phyloP scores from a whole-genome alignment of 2,329 filamentous ascomycete genomes.

The Beauveria brongniartii region DNA sequence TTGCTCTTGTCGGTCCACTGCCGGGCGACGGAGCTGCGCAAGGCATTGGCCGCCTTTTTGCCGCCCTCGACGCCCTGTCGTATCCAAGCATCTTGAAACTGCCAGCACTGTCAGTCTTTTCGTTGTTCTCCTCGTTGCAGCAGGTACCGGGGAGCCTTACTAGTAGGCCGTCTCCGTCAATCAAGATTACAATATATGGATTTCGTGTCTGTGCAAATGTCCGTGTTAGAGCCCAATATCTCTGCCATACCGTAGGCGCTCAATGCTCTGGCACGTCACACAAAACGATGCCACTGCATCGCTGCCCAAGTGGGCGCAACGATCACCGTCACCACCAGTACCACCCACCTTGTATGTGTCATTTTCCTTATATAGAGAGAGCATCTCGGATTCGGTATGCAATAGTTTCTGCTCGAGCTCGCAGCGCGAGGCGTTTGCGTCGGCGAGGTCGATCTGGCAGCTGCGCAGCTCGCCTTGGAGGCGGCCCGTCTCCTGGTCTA shows the following conservation, averaged over 20 bases:
- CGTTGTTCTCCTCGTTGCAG: no score
- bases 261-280: not conserved
- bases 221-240: not conserved
- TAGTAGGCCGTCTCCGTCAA: slow-evolving; percentile 56
- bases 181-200: slow-evolving; percentile 51
- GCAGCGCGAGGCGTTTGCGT: slow-evolving; percentile 39
- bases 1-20: slow-evolving; percentile 35
- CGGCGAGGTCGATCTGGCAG: slow-evolving; percentile 40
- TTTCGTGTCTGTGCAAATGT: slow-evolving; percentile 38
- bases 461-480: slow-evolving; percentile 35
- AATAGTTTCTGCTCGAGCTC: slow-evolving; percentile 42
- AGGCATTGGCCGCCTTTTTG: slow-evolving; percentile 40
- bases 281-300: not conserved
- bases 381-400: slow-evolving; percentile 28
- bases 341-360: slow-evolving; percentile 36
- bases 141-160: slow-evolving; percentile 26
- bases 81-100: slow-evolving; percentile 52
- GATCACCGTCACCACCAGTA: not conserved
- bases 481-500: slow-evolving; percentile 35
- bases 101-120: slow-evolving; percentile 8
- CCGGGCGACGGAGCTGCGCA: slow-evolving; percentile 40
- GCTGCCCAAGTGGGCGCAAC: not conserved
- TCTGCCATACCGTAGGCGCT: not conserved
- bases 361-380: slow-evolving; percentile 29
- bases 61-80: slow-evolving; percentile 48